These are phyloP conservation scores for Dipodascus albidus DNA, from an alignment of 805 yeast genomes.

Conservation along the genomic window DNA sequence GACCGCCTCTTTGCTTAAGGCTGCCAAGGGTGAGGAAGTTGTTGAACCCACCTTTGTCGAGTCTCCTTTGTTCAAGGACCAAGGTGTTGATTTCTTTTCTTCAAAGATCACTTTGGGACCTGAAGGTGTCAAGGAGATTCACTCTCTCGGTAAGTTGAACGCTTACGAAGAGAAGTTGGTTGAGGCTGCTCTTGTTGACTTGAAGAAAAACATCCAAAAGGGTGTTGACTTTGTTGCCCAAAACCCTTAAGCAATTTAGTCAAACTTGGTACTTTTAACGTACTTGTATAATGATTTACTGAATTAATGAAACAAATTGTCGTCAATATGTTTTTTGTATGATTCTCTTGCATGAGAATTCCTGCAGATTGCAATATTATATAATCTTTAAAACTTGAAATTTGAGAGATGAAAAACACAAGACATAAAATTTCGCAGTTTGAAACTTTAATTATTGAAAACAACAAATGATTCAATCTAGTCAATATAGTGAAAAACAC, in stretches of 20 bases:
- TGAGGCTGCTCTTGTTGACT: slow-evolving; percentile 71
- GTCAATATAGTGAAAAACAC: too few species aligned
- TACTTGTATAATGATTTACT: slow-evolving; percentile 1
- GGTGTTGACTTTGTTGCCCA: slow-evolving; percentile 68
- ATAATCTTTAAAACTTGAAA: too few species aligned
- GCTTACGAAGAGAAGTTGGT: slow-evolving; percentile 78
- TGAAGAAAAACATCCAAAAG: slow-evolving; percentile 80
- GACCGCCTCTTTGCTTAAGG: slow-evolving; percentile 40
- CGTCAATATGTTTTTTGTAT: too few species aligned
- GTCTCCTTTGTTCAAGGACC: slow-evolving; percentile 67
- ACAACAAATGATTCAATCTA: too few species aligned
- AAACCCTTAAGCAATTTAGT: slow-evolving; percentile 23
- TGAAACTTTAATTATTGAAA: too few species aligned
- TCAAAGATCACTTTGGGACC: slow-evolving; percentile 89
- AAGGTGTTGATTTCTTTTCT: slow-evolving; percentile 96
- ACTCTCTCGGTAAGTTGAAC: slow-evolving; percentile 64
- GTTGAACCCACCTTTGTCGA: slow-evolving; percentile 48
- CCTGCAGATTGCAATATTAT: too few species aligned
- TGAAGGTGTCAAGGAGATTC: slow-evolving; percentile 76
- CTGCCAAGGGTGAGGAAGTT: slow-evolving; percentile 33
- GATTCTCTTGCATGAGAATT: too few species aligned
- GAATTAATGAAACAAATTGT: not conserved
- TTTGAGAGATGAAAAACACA: too few species aligned
- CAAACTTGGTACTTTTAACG: not conserved
- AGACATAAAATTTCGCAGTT: too few species aligned